Evolutionary conservation across 2,329 filamentous ascomycete species (phyloP), one percentile per base, ranked within the genome.

Genomic region (Botrytis galanthina): DNA sequence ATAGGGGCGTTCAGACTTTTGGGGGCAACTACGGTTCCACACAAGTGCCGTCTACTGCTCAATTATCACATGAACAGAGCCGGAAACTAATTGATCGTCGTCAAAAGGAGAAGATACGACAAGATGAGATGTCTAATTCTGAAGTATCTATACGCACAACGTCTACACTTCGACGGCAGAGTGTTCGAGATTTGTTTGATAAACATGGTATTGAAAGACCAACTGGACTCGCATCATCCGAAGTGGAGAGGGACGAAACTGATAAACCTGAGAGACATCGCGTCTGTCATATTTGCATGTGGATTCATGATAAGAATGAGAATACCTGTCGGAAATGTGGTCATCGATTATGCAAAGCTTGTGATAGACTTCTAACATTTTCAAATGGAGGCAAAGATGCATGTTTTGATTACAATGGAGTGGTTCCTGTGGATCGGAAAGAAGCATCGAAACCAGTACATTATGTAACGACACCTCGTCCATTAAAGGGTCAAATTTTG

Each of bases 261-360:
- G 22, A 63, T 18, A 44, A 35, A 51, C 4, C 77, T 72, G 74
- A 51, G 16, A 48, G 60, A 22, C 70, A 74, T 59, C 83, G 82
- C 70, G 79, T 84, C 39, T 89, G 87, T 74, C 87, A 88, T 76
- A 80, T 86, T 16, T 89, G 87, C 76, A 84, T 83, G 20, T 82
- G 83, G 62, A 81, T 73, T 35, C 76, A 80, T 59, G 82, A 85
- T 54, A 80, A 78, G 62, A 80, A 81, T 20, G 80, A 81, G 44
- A 80, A 80, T 14, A 82, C 82, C 63, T 89, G 87, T 75, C 78
- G 81, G 44, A 83, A 82, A 60, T 89, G 87, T 75, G 86, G 85
- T 1, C 87, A 89, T 77, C 82, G 81, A 16, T 83, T 87, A 26
- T 89, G 87, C 76, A 75, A 80, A 46, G 84, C 84, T 72, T 89